Base-by-base conservation (phyloP, 192 early-diverging fungal genomes). In the Coemansia sp. region DNA sequence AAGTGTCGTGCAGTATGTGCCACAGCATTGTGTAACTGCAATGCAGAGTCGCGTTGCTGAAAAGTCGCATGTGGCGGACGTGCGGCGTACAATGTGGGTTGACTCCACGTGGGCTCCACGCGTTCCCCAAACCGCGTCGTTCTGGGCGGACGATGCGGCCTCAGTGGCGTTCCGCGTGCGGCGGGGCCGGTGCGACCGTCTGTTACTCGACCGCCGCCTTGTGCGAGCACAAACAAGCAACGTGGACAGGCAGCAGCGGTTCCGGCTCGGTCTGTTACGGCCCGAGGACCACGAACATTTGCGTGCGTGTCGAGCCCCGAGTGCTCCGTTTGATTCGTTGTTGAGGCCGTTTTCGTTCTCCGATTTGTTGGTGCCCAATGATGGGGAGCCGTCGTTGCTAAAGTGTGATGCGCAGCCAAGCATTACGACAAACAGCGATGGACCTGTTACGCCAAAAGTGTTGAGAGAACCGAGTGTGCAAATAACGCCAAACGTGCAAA, bases 341-440 rank as follows among this genome's bases (percentile, higher is more conserved):
- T 45, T 79, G 22, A 50, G 56, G 20, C 76, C 76, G 27, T 79
- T 79, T 29, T 58, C 76, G 16, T 79, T 79, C 47, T 35, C 71
- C 1, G 32, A 22, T 16, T 55, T 60, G 24, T 20, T 59, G 54
- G 14, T 45, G 29, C 26, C 53, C 5, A 16, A 16, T 10, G 19
- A 20, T 43, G 52, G 1, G 2, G 27, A 50, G 45, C 27, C 64
- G 7, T 18, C 32, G 18, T 4, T 14, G 32, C 22, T 22, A 23
- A 32, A 56, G n/a, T 32, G n/a, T 18, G 19, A 57, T 9, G 29
- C 55, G 20, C 29, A 50, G 6, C 23, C 49, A 12, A 62, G 18
- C 60, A 8, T 62, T 2, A 41, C 55, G n/a, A 29, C 11, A 9
- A 37, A 39, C 37, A 38, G 19, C n/a, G 38, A 32, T 0, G 55